These are phyloP conservation scores for Ophidiomyces ophidiicola DNA, from an alignment of 2,329 filamentous ascomycete species.

Conservation along the genomic window DNA sequence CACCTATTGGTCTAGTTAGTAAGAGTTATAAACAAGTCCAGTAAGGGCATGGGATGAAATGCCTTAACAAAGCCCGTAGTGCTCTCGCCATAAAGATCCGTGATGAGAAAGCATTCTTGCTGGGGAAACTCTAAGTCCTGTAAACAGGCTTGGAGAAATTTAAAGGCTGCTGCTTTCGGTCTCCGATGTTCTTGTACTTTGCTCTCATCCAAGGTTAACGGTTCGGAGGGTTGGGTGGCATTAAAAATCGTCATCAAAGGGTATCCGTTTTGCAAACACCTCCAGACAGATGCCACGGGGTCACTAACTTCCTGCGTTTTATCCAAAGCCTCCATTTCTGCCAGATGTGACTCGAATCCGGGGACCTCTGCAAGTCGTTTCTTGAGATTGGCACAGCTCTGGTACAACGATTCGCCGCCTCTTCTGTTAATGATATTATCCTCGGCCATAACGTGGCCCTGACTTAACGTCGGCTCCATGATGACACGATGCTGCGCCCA, in stretches of 20 bases:
- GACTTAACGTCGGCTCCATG: slow-evolving; percentile 28
- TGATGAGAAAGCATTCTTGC: slow-evolving; percentile 80
- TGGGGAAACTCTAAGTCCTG: slow-evolving; percentile 67
- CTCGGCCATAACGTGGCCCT: slow-evolving; percentile 48
- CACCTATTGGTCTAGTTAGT: slow-evolving; percentile 41
- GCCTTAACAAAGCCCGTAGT: slow-evolving; percentile 97
- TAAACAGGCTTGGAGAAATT: slow-evolving; percentile 82
- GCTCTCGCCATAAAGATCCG: slow-evolving; percentile 82
- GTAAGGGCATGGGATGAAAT: background rate
- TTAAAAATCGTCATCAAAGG: slow-evolving; percentile 87
- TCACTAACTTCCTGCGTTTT: slow-evolving; percentile 52
- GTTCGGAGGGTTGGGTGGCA: slow-evolving; percentile 57
- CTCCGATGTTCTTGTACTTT: slow-evolving; percentile 57
- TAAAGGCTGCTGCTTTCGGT: slow-evolving; percentile 78
- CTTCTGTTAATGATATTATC: slow-evolving; percentile 96
- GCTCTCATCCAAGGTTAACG: slow-evolving; percentile 54
- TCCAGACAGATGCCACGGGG: slow-evolving; percentile 85
- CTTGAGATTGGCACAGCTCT: slow-evolving; percentile 80
- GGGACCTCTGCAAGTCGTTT: slow-evolving; percentile 72
- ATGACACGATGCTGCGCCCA: slow-evolving; percentile 8
- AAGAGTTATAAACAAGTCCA: slow-evolving; percentile 1
- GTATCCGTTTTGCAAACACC: slow-evolving; percentile 67
- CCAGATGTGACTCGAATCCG: slow-evolving; percentile 63
- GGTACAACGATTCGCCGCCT: slow-evolving; percentile 89
- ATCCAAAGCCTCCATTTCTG: slow-evolving; percentile 58